Base-by-base conservation (phyloP, 768 basidiomycete species). In the Crucibulum laeve region DNA sequence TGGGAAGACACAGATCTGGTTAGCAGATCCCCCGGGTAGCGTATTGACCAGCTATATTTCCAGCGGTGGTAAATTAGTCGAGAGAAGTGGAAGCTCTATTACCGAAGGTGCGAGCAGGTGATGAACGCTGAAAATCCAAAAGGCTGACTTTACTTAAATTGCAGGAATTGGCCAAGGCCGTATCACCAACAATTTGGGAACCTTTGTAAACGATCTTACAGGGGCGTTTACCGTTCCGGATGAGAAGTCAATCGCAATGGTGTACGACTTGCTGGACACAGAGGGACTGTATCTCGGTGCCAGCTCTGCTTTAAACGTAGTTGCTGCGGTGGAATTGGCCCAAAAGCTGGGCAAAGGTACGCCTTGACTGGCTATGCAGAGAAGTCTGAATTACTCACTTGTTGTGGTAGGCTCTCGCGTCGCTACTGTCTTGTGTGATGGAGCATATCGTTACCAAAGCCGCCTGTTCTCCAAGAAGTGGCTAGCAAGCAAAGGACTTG, bases 1-100 rank as follows among this genome's bases (percentile, higher is more conserved):
- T 0, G 88, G 86, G 5, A 85, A 79, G 60, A 80, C 84, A 7
- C 87, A 98, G 65, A 74, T 89, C 42, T 98, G 90, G 90, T 68
- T 99, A 24, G 96, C 96, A 11, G 96, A 99, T 57, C 96, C 96
- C 11, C 96, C 96, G 0, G 96, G 96, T 30, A 92, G 90, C 59
- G 91, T 96, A 40, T 67, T 99, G 54, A 79, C 87, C 48, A 80
- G 87, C 59, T 90, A 91, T 55, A 60, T 98, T 35, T 76, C 73
- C 30, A 90, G 82, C 47, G 93, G 91, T 0, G 84, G 88, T 17
- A 82, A 82, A 60, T 66, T 91, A 41, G 62, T 67, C 14, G 92
- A 95, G 55, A 69, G 93, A 47, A 67, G 64, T 22, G 92, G 92
- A n/a, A 82, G 88, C 50, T 91, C 88, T 3, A 91, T 95, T 53